phyloP scores from a whole-genome alignment of 208 protist species.

The Phytomonas sp. region DNA sequence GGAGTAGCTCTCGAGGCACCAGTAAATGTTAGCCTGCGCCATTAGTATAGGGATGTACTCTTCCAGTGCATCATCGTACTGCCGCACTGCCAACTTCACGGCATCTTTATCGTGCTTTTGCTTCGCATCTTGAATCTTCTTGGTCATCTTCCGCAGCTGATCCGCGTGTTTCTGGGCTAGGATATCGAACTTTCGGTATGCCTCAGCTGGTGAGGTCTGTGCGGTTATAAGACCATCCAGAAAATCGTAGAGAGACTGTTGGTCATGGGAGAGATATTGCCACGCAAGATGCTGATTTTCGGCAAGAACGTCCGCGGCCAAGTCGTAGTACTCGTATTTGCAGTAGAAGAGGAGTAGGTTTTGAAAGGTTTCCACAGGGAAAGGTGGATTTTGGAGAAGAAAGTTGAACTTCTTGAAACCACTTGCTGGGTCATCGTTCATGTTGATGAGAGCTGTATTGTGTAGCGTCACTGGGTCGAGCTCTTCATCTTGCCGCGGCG shows the following conservation, averaged over 20 bases:
- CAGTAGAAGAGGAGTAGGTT: constrained; percentile 96
- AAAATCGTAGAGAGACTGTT: constrained; percentile 93
- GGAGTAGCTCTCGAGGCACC: constrained; percentile 96
- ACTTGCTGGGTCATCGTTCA: constrained; percentile 90
- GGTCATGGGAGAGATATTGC: constrained; percentile 89
- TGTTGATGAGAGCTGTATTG: constrained; percentile 97
- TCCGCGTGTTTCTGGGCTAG: constrained; percentile 92
- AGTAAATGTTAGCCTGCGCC: constrained; percentile 97
- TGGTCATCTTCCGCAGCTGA: constrained; percentile 91
- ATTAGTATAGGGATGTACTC: constrained; percentile 95
- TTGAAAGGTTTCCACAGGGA: constrained; percentile 95
- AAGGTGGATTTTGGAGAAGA: constrained; percentile 92
- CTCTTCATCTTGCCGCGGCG: constrained; percentile 92
- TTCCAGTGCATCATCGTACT: constrained; percentile 92
- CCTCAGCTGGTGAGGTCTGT: constrained; percentile 93
- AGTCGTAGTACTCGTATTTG: constrained; percentile 94
- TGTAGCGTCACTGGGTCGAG: constrained; percentile 96
- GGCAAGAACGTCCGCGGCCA: constrained; percentile 94
- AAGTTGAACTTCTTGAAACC: constrained; percentile 97
- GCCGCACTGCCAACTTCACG: constrained; percentile 72
- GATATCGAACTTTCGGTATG: constrained; percentile 95
- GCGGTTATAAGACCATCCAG: constrained; percentile 93
- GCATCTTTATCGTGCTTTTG: constrained; percentile 79
- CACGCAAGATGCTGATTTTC: constrained; percentile 93
- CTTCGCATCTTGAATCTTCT: constrained; percentile 93